Percentiles rank a stretch among this genome's conserved stretches.
Conservation (phyloP, 2,329 filamentous ascomycete genomes). For the Sclerotinia glacialis region DNA sequence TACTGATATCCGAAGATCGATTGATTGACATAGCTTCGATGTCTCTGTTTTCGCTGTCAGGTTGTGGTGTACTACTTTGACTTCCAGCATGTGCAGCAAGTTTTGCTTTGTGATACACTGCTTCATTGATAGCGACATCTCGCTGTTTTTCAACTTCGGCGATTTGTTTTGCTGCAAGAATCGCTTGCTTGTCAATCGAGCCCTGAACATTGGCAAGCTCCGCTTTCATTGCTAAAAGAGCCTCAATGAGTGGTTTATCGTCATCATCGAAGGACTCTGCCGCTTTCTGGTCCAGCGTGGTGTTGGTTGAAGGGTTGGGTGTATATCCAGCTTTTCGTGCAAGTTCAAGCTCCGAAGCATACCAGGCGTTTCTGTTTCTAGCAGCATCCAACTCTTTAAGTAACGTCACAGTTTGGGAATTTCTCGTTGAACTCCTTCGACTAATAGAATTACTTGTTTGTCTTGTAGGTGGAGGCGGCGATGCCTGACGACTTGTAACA, state of each 20-base stretch:
- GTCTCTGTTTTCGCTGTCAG: constrained; percentile 56
- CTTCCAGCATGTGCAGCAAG: constrained; percentile 78
- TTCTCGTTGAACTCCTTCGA: constrained; percentile 58
- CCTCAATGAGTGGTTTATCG: constrained; percentile 87
- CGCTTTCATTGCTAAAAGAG: constrained; percentile 83
- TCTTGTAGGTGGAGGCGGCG: constrained; percentile 57
- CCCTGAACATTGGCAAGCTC: constrained; percentile 87
- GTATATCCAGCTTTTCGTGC: constrained; percentile 87
- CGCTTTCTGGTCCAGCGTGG: constrained; percentile 71
- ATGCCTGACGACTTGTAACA: constrained; percentile 48
- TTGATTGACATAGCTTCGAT: constrained; percentile 58
- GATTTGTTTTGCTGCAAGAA: constrained; percentile 81
- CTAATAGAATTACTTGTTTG: constrained; percentile 59
- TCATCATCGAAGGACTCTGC: constrained; percentile 85
- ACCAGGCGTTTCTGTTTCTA: constrained; percentile 92
- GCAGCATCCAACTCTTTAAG: constrained; percentile 82
- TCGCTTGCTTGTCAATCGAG: constrained; percentile 83
- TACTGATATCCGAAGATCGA: constrained; percentile 70
- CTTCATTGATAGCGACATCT: constrained; percentile 90
- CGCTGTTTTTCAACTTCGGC: constrained; percentile 93
- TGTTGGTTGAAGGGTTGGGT: constrained; percentile 65
- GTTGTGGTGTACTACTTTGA: constrained; percentile 56
- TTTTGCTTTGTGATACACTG: constrained; percentile 91
- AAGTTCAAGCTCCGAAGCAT: constrained; percentile 88
- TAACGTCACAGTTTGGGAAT: constrained; percentile 63